Percentiles rank a stretch among this genome's conserved stretches.
These are phyloP conservation scores for Coniochaeta sp. DNA, from an alignment of 2,329 filamentous ascomycete species.

Conservation along the genomic window DNA sequence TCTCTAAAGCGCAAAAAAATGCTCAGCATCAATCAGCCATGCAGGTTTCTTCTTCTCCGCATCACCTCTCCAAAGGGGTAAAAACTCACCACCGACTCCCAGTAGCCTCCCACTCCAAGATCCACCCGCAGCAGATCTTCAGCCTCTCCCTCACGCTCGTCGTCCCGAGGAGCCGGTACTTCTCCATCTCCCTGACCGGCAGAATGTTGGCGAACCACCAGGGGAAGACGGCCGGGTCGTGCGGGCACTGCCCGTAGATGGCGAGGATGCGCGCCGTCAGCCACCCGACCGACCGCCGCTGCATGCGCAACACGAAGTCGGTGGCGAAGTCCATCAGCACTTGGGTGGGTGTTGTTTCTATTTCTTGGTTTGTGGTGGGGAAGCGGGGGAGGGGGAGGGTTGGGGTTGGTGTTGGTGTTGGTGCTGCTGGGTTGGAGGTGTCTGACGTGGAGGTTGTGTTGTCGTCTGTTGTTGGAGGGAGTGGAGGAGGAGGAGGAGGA, in stretches of 20 bases:
- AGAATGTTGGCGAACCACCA: slow-evolving; percentile 88
- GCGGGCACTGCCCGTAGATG: slow-evolving; percentile 71
- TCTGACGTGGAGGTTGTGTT: too few species aligned
- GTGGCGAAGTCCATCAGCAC: slow-evolving; percentile 59
- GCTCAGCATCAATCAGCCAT: too few species aligned
- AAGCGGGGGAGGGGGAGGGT: slow-evolving; percentile 1
- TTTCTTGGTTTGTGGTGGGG: slow-evolving; percentile 20
- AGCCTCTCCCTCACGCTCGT: slow-evolving; percentile 72
- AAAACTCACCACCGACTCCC: slow-evolving; percentile 61
- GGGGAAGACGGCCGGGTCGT: slow-evolving; percentile 70
- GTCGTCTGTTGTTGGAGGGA: neutral
- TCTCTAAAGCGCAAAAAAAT: too few species aligned
- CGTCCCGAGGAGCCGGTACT: slow-evolving; percentile 67
- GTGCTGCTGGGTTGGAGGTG: too few species aligned
- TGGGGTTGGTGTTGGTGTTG: neutral
- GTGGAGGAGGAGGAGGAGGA: neutral
- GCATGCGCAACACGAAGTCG: slow-evolving; percentile 64
- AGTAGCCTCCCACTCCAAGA: slow-evolving; percentile 62
- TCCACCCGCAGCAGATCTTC: slow-evolving; percentile 78
- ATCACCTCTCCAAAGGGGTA: too few species aligned
- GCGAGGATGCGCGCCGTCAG: slow-evolving; percentile 63
- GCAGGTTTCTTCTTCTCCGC: too few species aligned
- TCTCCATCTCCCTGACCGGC: slow-evolving; percentile 70
- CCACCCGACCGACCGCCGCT: slow-evolving; percentile 64
- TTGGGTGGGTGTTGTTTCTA: slow-evolving; percentile 60